Conservation (phyloP, 2,329 filamentous ascomycete genomes). For the Paraphaeosphaeria sporulosa region DNA sequence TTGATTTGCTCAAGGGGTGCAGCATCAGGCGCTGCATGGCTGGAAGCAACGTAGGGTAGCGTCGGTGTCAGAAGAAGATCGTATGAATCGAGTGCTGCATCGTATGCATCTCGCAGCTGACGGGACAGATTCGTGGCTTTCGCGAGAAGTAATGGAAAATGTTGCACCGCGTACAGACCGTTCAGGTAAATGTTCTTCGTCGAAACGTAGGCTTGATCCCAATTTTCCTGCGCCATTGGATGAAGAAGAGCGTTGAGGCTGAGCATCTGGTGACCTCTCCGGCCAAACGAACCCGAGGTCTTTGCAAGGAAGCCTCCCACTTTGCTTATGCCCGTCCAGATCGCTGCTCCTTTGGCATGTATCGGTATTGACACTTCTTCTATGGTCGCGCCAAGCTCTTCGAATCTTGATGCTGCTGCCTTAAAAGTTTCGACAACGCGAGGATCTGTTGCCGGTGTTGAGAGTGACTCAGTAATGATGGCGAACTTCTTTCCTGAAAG, state of each 20-base stretch:
- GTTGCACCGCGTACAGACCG: conserved; percentile 56
- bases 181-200: conserved; percentile 65
- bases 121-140: conserved; percentile 60
- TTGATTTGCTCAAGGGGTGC: conserved; percentile 57
- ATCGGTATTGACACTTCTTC: conserved; percentile 61
- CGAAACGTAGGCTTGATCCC: conserved; percentile 59
- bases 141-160: conserved; percentile 57
- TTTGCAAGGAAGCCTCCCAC: conserved; percentile 55
- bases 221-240: conserved; percentile 57
- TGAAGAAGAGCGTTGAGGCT: conserved; percentile 60
- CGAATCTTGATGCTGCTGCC: conserved; percentile 52
- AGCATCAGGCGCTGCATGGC: conserved; percentile 50
- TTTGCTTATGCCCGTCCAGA: conserved; percentile 58
- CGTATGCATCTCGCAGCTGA: conserved; percentile 58
- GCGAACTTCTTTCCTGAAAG: conserved; percentile 39
- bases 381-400: conserved; percentile 58
- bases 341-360: conserved; percentile 57
- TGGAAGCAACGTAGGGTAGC: conserved; percentile 57
- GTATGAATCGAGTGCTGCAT: conserved; percentile 50
- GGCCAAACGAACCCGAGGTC: conserved; percentile 51
- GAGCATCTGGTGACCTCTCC: conserved; percentile 58
- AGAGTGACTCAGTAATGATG: conserved; percentile 41
- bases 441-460: conserved; percentile 45
- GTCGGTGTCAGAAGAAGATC: conserved; percentile 61
- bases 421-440: conserved; percentile 53